These are phyloP conservation scores for Macroventuria anomochaeta DNA, from an alignment of 2,329 filamentous ascomycete species.

Conservation along the genomic window DNA sequence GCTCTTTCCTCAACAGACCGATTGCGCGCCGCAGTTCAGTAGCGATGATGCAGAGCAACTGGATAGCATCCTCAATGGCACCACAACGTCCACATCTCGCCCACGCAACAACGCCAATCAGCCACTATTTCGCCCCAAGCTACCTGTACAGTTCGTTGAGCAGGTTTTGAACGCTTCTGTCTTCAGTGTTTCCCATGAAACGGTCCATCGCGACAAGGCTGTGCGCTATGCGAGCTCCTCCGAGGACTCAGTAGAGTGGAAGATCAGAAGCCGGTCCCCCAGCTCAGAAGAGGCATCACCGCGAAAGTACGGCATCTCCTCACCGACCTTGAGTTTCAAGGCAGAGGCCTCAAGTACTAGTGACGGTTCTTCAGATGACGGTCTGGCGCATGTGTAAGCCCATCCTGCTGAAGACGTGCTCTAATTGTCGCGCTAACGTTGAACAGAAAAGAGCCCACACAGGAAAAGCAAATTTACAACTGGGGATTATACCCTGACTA, in stretches of 20 bases:
- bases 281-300: constrained; percentile 12
- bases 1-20: neutral
- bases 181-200: neutral
- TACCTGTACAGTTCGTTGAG: neutral
- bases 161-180: neutral
- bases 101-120: constrained; percentile 5
- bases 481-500: neutral
- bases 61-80: neutral
- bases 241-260: constrained; percentile 3
- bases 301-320: neutral
- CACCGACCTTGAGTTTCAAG: neutral
- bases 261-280: constrained; percentile 8
- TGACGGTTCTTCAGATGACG: neutral
- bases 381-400: neutral
- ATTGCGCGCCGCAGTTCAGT: neutral
- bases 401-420: neutral
- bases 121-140: neutral
- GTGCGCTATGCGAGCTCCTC: neutral
- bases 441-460: neutral
- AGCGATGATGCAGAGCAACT: constrained; percentile 1
- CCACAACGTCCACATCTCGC: neutral
- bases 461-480: neutral
- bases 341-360: neutral
- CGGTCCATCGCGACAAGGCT: constrained; percentile 1
- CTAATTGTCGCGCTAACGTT: neutral